Base-by-base conservation (phyloP, 768 basidiomycete species). In the Cubamyces lactineus region DNA sequence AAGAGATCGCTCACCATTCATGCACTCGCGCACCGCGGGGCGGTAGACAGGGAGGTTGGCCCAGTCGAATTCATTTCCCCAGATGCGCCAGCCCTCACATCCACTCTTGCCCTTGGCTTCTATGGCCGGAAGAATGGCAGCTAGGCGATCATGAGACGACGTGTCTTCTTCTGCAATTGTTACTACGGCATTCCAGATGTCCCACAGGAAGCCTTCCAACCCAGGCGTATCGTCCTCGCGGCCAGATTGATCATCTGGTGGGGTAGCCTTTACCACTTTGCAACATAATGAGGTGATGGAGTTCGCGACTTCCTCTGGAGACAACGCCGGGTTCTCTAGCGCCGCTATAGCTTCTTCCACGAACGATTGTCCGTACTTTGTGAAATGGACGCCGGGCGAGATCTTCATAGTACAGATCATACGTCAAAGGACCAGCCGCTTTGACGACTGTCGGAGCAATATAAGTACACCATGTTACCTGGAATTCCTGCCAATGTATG, bases 161-260 rank as follows among this genome's bases (percentile, higher is more conserved):
- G 45, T 16, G 21, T 65, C 52, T 11, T 53, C 49, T 12, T 52
- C 13, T 12, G 52, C 48, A 13, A 51, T 21, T 0, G 30, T n/a
- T 16, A 57, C 1, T 15, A 58, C 7, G 2, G 4, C n/a, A n/a
- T 23, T n/a, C 64, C 64, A 65, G 45, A 61, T 48, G 19, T 1
- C 21, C 59, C 64, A 65, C 1, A 65, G 41, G 46, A 65, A 59
- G 16, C n/a, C n/a, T 43, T 59, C 53, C 5, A 66, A 49, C 1
- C 65, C 65, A 4, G 61, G 65, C 2, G 61, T 62, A 38, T 59
- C 61, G 23, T 45, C 58, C 7, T 16, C 30, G 19, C n/a, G 42
- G 11, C 12, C 12, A 16, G 8, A 17, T 12, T 17, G 16, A 12
- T 4, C 12, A 3, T 26, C 19, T 6, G 17, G 13, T 15, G 16